Evolutionary conservation across 1,284 basidiomycete species (phyloP).

Genomic region (Sporisorium exsertum): DNA sequence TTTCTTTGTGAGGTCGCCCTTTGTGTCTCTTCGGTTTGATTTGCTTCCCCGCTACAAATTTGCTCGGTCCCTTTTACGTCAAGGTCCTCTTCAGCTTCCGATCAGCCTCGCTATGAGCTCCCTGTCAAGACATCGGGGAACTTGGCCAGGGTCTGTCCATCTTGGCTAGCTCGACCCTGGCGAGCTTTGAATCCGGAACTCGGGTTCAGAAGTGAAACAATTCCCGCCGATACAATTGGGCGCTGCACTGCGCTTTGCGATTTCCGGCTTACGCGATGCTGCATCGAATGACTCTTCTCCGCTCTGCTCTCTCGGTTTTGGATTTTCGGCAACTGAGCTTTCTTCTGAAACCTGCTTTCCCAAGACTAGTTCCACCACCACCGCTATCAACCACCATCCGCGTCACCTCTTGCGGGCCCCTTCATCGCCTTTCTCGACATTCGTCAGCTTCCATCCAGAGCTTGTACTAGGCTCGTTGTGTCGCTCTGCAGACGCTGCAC

Average conservation of each 20-base stretch:
- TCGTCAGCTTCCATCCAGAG: neutral
- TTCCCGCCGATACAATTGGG: conserved; percentile 7
- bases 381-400: conserved; percentile 7
- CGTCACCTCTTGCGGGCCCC: neutral
- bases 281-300: too few relatives aligned
- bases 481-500: neutral
- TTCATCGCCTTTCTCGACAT: neutral
- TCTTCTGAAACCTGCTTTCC: conserved; percentile 3
- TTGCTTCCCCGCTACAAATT: too few relatives aligned
- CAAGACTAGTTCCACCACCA: neutral
- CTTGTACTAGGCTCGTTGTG: neutral
- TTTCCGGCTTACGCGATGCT: conserved; percentile 40
- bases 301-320: neutral
- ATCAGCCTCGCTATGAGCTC: neutral
- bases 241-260: conserved; percentile 2
- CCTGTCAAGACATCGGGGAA: neutral
- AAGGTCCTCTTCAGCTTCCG: neutral
- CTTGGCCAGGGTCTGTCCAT: neutral
- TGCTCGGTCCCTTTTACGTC: too few relatives aligned
- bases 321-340: neutral
- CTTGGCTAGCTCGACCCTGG: neutral
- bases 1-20: neutral
- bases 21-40: too few relatives aligned
- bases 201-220: conserved; percentile 3
- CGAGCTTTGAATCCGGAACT: conserved; percentile 11